A percentile compares a stretch with the other conserved stretches of the same genome.
phyloP scores from a whole-genome alignment of 116 monocot species.

The Cymodocea nodosa region DNA sequence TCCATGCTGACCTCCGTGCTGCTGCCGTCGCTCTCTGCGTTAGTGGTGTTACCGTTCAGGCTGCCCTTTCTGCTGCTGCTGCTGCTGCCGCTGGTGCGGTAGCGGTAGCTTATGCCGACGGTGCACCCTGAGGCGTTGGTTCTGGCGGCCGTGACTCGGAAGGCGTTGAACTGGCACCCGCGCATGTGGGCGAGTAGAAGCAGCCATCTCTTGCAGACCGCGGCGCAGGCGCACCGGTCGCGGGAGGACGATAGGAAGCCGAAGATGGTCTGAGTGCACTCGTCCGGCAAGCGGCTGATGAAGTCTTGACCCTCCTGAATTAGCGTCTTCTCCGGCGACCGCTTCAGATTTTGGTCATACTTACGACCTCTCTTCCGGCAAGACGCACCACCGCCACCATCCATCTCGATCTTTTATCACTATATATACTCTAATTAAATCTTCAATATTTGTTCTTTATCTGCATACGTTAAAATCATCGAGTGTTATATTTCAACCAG shows the following conservation, averaged over 20 bases:
- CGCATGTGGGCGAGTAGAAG: slow-evolving; percentile 19
- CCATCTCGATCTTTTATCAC: no score
- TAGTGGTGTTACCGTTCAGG: no score
- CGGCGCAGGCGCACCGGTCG: slow-evolving; percentile 26
- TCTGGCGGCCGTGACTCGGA: not conserved
- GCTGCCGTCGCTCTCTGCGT: no score
- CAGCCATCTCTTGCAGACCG: slow-evolving; percentile 27
- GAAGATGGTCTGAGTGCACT: slow-evolving; percentile 16
- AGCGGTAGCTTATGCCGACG: not conserved
- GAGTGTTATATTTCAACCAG: no score
- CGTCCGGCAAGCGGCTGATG: slow-evolving; percentile 21
- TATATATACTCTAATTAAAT: no score
- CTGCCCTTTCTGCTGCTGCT: no score
- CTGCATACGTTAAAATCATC: no score
- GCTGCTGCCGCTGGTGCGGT: not conserved
- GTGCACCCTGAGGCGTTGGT: not conserved
- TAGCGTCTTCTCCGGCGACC: not conserved
- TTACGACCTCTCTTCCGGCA: not conserved
- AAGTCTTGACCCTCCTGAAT: not conserved
- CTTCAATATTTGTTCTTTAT: no score
- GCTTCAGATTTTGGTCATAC: not conserved
- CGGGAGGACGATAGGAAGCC: slow-evolving; percentile 19
- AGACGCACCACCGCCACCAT: no score
- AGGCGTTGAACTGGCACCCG: slow-evolving; percentile 6
- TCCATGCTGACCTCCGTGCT: no score